Base-by-base conservation (phyloP, 1,284 basidiomycete genomes). In the Gymnopus androsaceus region DNA sequence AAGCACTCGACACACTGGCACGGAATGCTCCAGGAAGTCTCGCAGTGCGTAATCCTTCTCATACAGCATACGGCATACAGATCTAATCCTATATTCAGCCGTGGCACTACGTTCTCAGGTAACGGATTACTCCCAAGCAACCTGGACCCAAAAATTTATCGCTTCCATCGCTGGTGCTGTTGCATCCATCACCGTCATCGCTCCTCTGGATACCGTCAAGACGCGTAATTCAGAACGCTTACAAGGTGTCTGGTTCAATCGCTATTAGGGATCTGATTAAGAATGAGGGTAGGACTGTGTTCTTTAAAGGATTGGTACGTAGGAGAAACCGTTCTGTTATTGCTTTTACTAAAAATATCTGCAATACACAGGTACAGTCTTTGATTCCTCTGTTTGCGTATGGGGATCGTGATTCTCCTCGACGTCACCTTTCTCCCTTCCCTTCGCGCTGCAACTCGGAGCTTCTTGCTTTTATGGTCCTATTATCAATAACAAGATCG, bases 11-110 rank as follows among this genome's bases (percentile, higher is more conserved):
- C n/a, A 99, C 96, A 34, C 92, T 98, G 79, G 95, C 95, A 1
- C 85, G 96, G 56, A 99, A 99, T 69, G 96, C 96, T 1, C 96
- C 96, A 2, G 96, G 96, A 14, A 89, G 85, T 54, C 99, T 99
- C 65, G 94, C 96, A 54, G 93, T 94, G 67, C 60, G 90, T 79
- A 4, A 23, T n/a, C n/a, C n/a, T n/a, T n/a, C n/a, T n/a, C n/a
- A n/a, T n/a, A n/a, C n/a, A n/a, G n/a, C n/a, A n/a, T n/a, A n/a
- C n/a, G n/a, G n/a, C n/a, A n/a, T n/a, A n/a, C n/a, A n/a, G n/a
- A n/a, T n/a, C n/a, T n/a, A n/a, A n/a, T n/a, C n/a, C n/a, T n/a
- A n/a, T 25, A 23, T 21, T 40, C 31, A 19, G 45, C 56, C 95
- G 93, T 88, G 98, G 72, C 95, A 98, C 67, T 95, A 95, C 71